phyloP scores from a whole-genome alignment of 2,329 filamentous ascomycete genomes.

The Ophidiomyces ophidiicola region DNA sequence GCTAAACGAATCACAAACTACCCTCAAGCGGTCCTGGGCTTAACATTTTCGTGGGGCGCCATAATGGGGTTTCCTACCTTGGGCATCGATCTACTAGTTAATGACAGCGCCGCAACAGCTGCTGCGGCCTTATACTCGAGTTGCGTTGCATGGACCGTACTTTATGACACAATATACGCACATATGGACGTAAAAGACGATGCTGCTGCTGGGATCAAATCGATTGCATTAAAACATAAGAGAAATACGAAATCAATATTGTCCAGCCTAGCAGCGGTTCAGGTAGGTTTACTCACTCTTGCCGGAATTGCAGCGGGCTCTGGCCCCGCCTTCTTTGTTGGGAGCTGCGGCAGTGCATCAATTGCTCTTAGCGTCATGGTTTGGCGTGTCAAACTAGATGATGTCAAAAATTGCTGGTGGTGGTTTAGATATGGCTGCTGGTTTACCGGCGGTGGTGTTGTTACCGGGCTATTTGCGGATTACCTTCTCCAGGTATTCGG shows the following conservation, averaged over 20 bases:
- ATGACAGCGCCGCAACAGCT: constrained; percentile 27
- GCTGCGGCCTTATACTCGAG: constrained; percentile 36
- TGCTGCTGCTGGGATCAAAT: constrained; percentile 39
- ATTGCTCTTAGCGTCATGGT: constrained; percentile 48
- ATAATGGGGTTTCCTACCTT: constrained; percentile 39
- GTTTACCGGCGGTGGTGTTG: constrained; percentile 49
- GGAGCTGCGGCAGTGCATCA: constrained; percentile 46
- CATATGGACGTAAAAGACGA: constrained; percentile 43
- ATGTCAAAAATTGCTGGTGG: constrained; percentile 49
- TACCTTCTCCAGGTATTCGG: constrained; percentile 30
- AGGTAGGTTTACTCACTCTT: constrained; percentile 33
- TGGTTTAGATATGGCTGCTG: constrained; percentile 53
- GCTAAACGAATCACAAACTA: constrained; percentile 44
- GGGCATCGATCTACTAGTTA: constrained; percentile 34
- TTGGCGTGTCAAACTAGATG: constrained; percentile 45
- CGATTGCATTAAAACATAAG: constrained; percentile 39
- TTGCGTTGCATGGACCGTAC: constrained; percentile 38
- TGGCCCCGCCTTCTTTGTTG: constrained; percentile 47
- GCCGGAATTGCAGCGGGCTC: constrained; percentile 40
- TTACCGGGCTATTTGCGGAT: constrained; percentile 43
- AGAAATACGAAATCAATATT: constrained; percentile 36
- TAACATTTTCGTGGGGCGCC: constrained; percentile 41
- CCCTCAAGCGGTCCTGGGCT: constrained; percentile 41
- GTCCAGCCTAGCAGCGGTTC: constrained; percentile 29
- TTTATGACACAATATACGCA: constrained; percentile 43